Evolutionary conservation across 805 yeast genomes (phyloP).

Genomic region (Schwanniomyces yamadae): DNA sequence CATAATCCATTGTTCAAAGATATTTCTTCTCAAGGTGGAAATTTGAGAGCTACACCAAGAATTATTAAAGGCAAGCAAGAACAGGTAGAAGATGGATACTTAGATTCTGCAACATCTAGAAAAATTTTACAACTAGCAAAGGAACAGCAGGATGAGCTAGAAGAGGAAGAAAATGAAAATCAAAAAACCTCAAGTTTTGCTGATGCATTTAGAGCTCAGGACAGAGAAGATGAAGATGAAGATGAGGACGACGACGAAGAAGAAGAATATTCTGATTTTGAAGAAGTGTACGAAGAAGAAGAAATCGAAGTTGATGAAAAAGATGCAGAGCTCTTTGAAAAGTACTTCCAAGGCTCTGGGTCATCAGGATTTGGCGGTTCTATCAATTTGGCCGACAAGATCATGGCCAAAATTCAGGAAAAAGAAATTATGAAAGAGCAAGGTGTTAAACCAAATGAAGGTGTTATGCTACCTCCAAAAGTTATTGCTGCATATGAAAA

Average conservation of each 20-base stretch:
- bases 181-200: constrained; percentile 19
- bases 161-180: constrained; percentile 44
- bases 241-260: constrained; percentile 44
- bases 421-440: constrained; percentile 46
- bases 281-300: constrained; percentile 51
- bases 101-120: constrained; percentile 81
- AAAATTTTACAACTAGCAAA: constrained; percentile 85
- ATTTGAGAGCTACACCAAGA: constrained; percentile 48
- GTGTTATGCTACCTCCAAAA: constrained; percentile 89
- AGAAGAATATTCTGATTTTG: constrained; percentile 58
- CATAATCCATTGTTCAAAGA: constrained; percentile 83
- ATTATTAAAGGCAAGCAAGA: constrained; percentile 24
- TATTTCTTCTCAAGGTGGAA: constrained; percentile 72
- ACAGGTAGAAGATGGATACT: constrained; percentile 57
- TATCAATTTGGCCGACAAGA: constrained; percentile 84
- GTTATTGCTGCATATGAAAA: constrained; percentile 93
- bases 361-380: constrained; percentile 37
- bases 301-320: constrained; percentile 71
- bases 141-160: constrained; percentile 90
- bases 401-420: constrained; percentile 84
- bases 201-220: constrained; percentile 21
- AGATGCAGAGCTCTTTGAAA: constrained; percentile 82
- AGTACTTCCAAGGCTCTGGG: constrained; percentile 50
- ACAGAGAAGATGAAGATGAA: constrained; percentile 22
- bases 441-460: constrained; percentile 53